A percentile compares a stretch with the other conserved stretches of the same genome.
Conservation (phyloP, 2,329 filamentous ascomycete species). For the Cladorrhinum sp. region DNA sequence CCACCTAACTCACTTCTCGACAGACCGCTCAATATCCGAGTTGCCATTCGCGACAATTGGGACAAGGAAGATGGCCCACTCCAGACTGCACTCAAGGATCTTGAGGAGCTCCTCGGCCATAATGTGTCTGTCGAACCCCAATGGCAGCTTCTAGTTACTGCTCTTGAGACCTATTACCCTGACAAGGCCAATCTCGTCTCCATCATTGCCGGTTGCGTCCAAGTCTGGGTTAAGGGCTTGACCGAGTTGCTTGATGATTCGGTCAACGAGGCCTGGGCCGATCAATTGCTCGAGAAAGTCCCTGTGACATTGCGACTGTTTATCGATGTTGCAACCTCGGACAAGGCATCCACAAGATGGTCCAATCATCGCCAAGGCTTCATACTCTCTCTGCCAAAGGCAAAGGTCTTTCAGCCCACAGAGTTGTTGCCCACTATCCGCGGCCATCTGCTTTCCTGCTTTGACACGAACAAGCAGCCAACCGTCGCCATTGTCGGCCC, state of each 20-base stretch:
- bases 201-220: slow-evolving; percentile 36
- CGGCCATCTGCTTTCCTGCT: slow-evolving; percentile 35
- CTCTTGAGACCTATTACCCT: slow-evolving; percentile 37
- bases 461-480: slow-evolving; percentile 28
- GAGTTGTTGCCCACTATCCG: slow-evolving; percentile 39
- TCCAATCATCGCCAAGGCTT: slow-evolving; percentile 37
- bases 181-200: slow-evolving; percentile 41
- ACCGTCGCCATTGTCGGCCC: neutral
- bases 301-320: slow-evolving; percentile 32
- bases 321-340: slow-evolving; percentile 36
- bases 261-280: slow-evolving; percentile 40
- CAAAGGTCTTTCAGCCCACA: slow-evolving; percentile 29
- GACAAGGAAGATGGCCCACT: slow-evolving; percentile 33
- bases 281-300: slow-evolving; percentile 40
- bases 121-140: slow-evolving; percentile 40
- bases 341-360: slow-evolving; percentile 38
- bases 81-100: slow-evolving; percentile 32
- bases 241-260: slow-evolving; percentile 42
- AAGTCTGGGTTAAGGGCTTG: slow-evolving; percentile 40
- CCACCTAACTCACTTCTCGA: neutral
- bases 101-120: slow-evolving; percentile 37
- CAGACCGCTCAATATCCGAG: slow-evolving; percentile 43
- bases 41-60: slow-evolving; percentile 45
- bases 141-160: slow-evolving; percentile 42
- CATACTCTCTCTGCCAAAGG: slow-evolving; percentile 38